Evolutionary conservation across 2,329 filamentous ascomycete genomes (phyloP), one percentile per base, ranked within the genome.

Genomic region (Arthroderma sp.): DNA sequence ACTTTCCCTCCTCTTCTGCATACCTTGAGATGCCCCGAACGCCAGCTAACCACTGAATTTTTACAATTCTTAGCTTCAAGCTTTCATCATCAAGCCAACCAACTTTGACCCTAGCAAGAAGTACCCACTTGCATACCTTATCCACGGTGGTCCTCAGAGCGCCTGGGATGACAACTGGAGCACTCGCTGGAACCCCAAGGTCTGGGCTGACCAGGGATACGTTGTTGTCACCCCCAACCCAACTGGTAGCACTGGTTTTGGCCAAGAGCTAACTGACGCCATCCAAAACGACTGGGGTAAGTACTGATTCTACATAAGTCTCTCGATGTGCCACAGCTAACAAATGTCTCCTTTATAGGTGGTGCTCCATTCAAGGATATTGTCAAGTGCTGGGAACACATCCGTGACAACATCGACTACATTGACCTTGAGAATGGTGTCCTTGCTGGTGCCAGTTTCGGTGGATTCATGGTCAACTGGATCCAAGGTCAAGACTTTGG

Each of bases 191-290:
- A 93, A 93, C 58, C 82, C 83, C 1, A 84, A 83, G 48, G 74
- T 89, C 6, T 93, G 86, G 58, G 86, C 86, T 3, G 86, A 93
- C 60, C 84, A 89, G 64, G 86, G 86, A 38, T 94, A 91, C 58
- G 74, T 94, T 3, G 84, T 83, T 22, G 78, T 94, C 39, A 74
- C 78, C 41, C 84, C 86, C 6, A 94, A 94, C 59, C 84, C 84
- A 6, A 91, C 85, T 0, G 86, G 86, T 11, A 84, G 78, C 55
- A 87, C 84, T 4, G 83, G 85, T 3, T 94, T 87, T 55, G 86
- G 86, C 4, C 82, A 89, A 65, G 73, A 74, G 30, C 75, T 89
- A 45, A 78, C 79, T 30, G 79, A 94, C 58, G 82, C 78, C 0
- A 94, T 95, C 56, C 70, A 76, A 42, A 72, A 78, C 45, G 73